These are phyloP conservation scores for Skeletonema menzelii DNA, from an alignment of 108 stramenopile species.

Conservation along the genomic window DNA sequence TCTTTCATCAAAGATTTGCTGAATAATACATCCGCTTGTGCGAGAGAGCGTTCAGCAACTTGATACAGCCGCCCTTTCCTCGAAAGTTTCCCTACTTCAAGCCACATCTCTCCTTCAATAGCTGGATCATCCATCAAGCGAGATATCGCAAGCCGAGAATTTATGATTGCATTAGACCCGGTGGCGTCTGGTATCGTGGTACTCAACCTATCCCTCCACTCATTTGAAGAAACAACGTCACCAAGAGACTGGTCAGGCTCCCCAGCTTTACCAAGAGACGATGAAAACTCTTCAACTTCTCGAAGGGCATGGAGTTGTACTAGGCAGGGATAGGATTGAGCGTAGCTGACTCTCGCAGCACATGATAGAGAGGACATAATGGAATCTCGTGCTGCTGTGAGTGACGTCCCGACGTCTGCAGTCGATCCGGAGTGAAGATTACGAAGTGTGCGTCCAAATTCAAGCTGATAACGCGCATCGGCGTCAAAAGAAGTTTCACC, in stretches of 20 bases:
- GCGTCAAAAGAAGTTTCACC: constrained; percentile 9
- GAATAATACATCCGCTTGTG: constrained; percentile 57
- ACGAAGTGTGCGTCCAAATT: constrained; percentile 67
- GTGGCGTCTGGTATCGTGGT: constrained; percentile 33
- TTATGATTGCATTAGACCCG: constrained; percentile 57
- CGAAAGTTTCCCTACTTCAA: constrained; percentile 67
- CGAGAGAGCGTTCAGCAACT: constrained; percentile 67
- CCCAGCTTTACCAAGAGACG: constrained; percentile 13
- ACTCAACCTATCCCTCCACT: constrained; percentile 54
- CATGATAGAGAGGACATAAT: constrained; percentile 68
- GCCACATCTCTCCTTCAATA: constrained; percentile 73
- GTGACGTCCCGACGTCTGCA: constrained; percentile 19
- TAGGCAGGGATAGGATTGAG: constrained; percentile 64
- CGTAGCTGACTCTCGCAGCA: constrained; percentile 78
- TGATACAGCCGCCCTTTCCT: constrained; percentile 60
- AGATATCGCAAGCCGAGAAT: constrained; percentile 71
- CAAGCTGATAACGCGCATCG: constrained; percentile 49
- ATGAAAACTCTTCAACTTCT: constrained; percentile 70
- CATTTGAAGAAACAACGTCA: constrained; percentile 45
- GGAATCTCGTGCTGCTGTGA: constrained; percentile 57
- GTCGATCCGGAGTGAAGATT: constrained; percentile 42
- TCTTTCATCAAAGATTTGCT: constrained; percentile 12
- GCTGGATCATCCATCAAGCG: constrained; percentile 53
- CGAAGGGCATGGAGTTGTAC: constrained; percentile 69
- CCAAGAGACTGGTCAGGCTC: constrained; percentile 19